Base-by-base conservation (phyloP, 768 basidiomycete species). In the Hypholoma sublateritium region DNA sequence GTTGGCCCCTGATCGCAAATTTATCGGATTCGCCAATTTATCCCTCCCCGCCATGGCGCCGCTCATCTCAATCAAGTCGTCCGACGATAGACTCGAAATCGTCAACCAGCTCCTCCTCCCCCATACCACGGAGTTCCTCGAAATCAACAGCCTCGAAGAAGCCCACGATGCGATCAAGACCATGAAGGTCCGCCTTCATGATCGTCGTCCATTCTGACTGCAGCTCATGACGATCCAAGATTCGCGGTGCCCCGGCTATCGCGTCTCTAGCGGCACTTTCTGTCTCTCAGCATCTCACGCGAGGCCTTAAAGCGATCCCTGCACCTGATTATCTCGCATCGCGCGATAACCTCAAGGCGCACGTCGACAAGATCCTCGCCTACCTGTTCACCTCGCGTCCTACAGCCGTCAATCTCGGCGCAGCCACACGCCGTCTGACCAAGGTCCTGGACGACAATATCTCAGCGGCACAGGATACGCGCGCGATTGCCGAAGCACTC, bases 141-240 rank as follows among this genome's bases (percentile, higher is more conserved):
- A 77, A 21, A 84, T 98, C 50, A 74, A 82, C n/a, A 80, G 84
- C 13, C 76, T 92, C 58, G 85, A 94, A 50, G 84, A 93, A 28
- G 95, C 95, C 0, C 89, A 91, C 72, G 91, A 94, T 66, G 95
- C 95, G 16, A 98, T 98, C 73, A 95, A 93, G 74, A 80, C 88
- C 14, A 98, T 98, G 95, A 95, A 94, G 82, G 93, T 88, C 61
- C 34, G 64, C 58, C 32, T 32, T 32, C 57, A 25, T 21, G 32
- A 28, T 16, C 22, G 34, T 16, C 22, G 34, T 19, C 46, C 24
- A 42, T 36, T 39, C 37, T 50, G 43, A 28, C 34, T 22, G 43
- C 6, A 57, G 58, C 58, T 59, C 47, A 59, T 55, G 36, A 45
- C 41, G 28, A 57, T 46, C 48, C 47, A 65, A 81, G 77, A 82